Evolutionary conservation across 441 rosid genomes (phyloP).

Genomic region (Gossypium trilobum): DNA sequence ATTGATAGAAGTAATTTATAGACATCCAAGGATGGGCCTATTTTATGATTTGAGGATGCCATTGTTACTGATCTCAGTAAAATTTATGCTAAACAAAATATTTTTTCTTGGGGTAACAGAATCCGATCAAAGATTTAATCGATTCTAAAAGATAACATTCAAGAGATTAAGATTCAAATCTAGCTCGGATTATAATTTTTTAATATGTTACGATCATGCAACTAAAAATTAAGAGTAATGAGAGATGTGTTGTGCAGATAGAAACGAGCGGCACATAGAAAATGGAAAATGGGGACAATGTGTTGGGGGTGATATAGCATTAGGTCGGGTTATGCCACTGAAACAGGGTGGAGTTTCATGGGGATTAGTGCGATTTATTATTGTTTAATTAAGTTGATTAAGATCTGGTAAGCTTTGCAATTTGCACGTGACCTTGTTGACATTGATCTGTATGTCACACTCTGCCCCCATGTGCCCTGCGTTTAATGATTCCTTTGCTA

Average conservation of each 20-base stretch:
- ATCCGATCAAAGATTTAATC: background rate
- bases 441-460: background rate
- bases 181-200: background rate
- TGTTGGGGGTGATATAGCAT: background rate
- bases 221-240: background rate
- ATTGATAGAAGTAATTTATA: conserved; percentile 4
- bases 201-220: too few relatives aligned
- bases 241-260: background rate
- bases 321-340: background rate
- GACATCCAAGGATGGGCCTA: background rate
- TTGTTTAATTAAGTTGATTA: background rate
- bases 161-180: background rate
- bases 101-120: background rate
- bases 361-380: background rate
- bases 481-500: background rate
- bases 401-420: background rate
- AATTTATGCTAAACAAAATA: background rate
- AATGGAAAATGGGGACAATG: conserved; percentile 7
- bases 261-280: background rate
- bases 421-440: conserved; percentile 15
- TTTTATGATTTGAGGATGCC: background rate
- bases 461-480: conserved; percentile 4
- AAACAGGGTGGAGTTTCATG: background rate
- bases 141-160: background rate
- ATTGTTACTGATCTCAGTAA: background rate